Evolutionary conservation across 2,329 filamentous ascomycete species (phyloP).

Genomic region (Fusarium goolgardi): DNA sequence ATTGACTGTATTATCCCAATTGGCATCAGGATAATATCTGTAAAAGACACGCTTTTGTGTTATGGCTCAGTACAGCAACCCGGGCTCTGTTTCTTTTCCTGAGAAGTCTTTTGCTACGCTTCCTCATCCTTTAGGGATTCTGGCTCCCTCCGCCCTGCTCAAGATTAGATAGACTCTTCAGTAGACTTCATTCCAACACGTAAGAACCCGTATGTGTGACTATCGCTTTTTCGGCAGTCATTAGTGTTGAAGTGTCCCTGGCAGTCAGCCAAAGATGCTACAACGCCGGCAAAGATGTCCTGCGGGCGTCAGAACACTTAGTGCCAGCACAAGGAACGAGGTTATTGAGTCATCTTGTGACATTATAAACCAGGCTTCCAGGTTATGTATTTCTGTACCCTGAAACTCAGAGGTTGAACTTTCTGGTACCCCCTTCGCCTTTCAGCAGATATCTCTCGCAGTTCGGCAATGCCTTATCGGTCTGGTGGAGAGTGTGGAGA

Average conservation of each 20-base stretch:
- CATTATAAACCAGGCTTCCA: background rate
- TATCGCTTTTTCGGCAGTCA: background rate
- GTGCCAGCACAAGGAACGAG: background rate
- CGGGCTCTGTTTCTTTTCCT: background rate
- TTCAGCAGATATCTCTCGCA: background rate
- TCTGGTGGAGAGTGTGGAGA: conserved; percentile 23
- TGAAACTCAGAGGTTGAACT: background rate
- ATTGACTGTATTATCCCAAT: background rate
- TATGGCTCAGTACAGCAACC: background rate
- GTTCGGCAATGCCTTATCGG: conserved; percentile 2
- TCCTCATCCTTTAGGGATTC: background rate
- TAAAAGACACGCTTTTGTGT: background rate
- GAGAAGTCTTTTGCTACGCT: background rate
- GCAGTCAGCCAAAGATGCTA: background rate
- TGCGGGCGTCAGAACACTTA: background rate
- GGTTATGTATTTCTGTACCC: background rate
- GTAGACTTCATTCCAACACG: background rate
- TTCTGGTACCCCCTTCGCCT: background rate
- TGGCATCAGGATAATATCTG: background rate
- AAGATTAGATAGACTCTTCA: background rate
- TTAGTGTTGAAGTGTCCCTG: background rate
- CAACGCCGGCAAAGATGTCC: background rate
- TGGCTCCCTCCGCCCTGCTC: background rate
- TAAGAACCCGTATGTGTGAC: too few species aligned
- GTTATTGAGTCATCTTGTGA: background rate